Evolutionary conservation across 306 rosid genomes (phyloP), one percentile per base, ranked within the genome.

Genomic region (Quercus cerris): DNA sequence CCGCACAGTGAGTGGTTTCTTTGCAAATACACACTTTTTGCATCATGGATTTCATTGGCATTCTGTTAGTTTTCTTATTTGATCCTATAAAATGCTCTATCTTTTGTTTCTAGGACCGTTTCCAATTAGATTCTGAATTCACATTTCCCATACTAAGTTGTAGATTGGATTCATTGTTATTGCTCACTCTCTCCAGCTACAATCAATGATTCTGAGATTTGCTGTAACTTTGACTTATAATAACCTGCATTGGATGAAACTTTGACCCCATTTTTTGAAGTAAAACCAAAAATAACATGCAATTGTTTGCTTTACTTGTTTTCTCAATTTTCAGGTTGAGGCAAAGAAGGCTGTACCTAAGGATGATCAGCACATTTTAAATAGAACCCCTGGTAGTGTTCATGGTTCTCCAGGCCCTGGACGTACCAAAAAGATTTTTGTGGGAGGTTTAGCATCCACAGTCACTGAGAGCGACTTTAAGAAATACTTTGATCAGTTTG

Each of bases 301-400:
- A 23, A 61, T 68, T 83, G 78, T 81, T 86, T 87, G 81, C 80
- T 84, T 84, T 77, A 72, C 33, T 74, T 46, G 63, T 68, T 46
- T 46, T 84, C 73, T 77, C 66, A 71, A 84, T 81, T 88, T 81
- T 82, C 85, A 94, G 98, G 98, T 94, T 78, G 98, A 94, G 87
- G 98, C 98, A 71, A 94, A 94, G 89, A 94, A 92, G 87, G 98
- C 98, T 80, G 98, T 94, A 78, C 98, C 97, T 5, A 88, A 94
- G 88, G 98, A 92, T 82, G 98, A 94, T 86, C 97, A 92, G 79
- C 81, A 89, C 15, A 79, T 81, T 35, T 58, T 90, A 75, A 88
- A 76, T 79, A 89, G 96, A 84, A 88, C 75, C 67, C 52, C 80
- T 41, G 89, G 81, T 41, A 79, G 83, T 73, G 78, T 85, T 71